phyloP scores from a whole-genome alignment of 2,329 filamentous ascomycete genomes.

The Diplodia corticola region DNA sequence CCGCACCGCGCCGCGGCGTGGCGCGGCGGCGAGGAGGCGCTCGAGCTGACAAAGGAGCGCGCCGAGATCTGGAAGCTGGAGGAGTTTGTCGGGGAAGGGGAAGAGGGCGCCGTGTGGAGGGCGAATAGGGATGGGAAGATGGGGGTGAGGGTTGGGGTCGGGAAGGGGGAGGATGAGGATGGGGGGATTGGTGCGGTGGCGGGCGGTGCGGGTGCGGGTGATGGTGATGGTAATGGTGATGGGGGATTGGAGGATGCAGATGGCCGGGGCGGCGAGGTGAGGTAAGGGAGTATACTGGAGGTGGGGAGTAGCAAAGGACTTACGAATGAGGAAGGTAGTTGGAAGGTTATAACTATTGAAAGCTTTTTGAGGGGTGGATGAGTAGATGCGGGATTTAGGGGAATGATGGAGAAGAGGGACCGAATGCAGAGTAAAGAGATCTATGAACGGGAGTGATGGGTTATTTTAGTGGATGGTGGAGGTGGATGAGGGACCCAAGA shows the following conservation, averaged over 20 bases:
- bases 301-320: background rate
- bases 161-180: too few species aligned
- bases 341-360: background rate
- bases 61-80: slow-evolving; percentile 97
- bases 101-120: slow-evolving; percentile 77
- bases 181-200: too few species aligned
- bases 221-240: too few species aligned
- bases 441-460: background rate
- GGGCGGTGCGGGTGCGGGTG: slow-evolving; percentile 28
- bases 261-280: background rate
- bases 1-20: slow-evolving; percentile 84
- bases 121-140: slow-evolving; percentile 75
- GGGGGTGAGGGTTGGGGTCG: slow-evolving; percentile 51
- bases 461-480: slow-evolving; percentile 14
- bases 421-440: background rate
- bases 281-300: background rate
- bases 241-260: background rate
- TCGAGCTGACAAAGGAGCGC: slow-evolving; percentile 80
- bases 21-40: slow-evolving; percentile 82
- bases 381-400: background rate
- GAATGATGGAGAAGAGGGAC: background rate
- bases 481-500: background rate
- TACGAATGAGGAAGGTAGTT: background rate
- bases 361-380: background rate
- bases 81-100: slow-evolving; percentile 76